Conservation (phyloP, 2,329 filamentous ascomycete genomes). For the Clonostachys solani region DNA sequence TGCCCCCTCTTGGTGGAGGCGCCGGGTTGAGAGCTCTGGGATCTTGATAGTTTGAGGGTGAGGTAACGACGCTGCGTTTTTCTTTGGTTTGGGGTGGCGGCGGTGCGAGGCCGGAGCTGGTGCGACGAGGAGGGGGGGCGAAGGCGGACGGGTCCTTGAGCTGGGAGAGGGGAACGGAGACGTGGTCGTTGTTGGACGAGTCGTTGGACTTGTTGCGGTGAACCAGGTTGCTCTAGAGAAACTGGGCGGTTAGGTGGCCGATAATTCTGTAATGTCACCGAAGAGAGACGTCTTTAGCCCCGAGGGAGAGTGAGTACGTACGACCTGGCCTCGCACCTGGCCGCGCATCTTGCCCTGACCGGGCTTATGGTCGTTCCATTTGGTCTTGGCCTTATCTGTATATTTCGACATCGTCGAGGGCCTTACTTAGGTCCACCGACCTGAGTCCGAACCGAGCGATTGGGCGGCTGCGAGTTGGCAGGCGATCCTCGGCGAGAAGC, state of each 20-base stretch:
- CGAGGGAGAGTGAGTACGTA: constrained; percentile 20
- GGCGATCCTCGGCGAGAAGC: neutral
- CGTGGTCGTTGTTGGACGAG: constrained; percentile 19
- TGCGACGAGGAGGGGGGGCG: constrained; percentile 71
- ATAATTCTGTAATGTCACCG: no score
- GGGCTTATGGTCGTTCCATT: constrained; percentile 38
- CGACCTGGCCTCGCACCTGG: constrained; percentile 41
- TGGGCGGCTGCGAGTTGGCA: no score
- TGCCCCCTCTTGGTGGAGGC: constrained; percentile 6
- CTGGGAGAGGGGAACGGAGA: constrained; percentile 58
- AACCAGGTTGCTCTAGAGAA: constrained; percentile 38
- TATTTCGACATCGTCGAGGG: constrained; percentile 26
- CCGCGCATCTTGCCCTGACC: constrained; percentile 31
- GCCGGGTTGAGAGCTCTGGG: constrained; percentile 12
- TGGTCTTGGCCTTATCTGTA: constrained; percentile 44
- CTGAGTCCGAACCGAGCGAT: no score
- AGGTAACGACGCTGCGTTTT: constrained; percentile 17
- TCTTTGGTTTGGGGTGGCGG: constrained; percentile 13
- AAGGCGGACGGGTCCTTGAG: constrained; percentile 76
- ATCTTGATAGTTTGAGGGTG: constrained; percentile 26
- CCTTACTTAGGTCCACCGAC: no score
- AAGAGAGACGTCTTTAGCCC: no score
- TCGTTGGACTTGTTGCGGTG: constrained; percentile 30
- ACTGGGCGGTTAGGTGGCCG: neutral
- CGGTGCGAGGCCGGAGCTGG: constrained; percentile 25